Percentiles rank a stretch among this genome's conserved stretches.
Conservation (phyloP, 1,139 yeast species). For the Kluyveromyces sp. region DNA sequence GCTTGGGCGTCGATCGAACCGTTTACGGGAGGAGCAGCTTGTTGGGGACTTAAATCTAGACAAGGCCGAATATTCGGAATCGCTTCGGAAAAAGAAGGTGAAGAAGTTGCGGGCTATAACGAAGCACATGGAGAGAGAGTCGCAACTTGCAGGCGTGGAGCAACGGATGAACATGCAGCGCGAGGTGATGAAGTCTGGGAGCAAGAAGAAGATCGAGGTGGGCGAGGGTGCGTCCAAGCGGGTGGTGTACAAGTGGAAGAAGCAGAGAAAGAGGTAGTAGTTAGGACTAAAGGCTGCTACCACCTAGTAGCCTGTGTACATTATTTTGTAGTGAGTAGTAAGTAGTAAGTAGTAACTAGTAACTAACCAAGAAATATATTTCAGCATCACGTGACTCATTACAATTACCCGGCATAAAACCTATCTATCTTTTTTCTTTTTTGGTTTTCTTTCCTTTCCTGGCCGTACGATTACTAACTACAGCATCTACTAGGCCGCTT, state of each 20-base stretch:
- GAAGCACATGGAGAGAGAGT: constrained; percentile 57
- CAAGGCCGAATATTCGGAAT: constrained; percentile 23
- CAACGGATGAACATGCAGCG: constrained; percentile 66
- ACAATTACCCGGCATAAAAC: too few species aligned
- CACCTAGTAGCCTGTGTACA: constrained; percentile 1
- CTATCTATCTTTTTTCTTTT: too few species aligned
- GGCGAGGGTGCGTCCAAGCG: constrained; percentile 52
- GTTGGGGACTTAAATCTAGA: constrained; percentile 1
- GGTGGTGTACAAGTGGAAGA: constrained; percentile 77
- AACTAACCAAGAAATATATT: too few species aligned
- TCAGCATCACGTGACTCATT: too few species aligned
- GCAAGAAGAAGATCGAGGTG: constrained; percentile 66
- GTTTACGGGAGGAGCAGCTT: constrained; percentile 59
- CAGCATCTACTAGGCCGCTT: too few species aligned
- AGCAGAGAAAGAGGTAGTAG: constrained; percentile 70
- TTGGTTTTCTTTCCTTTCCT: too few species aligned
- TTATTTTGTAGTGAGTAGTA: too few species aligned
- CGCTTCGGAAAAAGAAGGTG: constrained; percentile 41
- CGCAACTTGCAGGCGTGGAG: constrained; percentile 60
- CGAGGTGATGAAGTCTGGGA: constrained; percentile 86
- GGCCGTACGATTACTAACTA: too few species aligned
- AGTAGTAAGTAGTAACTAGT: too few species aligned
- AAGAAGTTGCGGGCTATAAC: constrained; percentile 49
- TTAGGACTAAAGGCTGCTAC: not conserved
- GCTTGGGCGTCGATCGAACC: constrained; percentile 60